A percentile compares a stretch with the other conserved stretches of the same genome.
phyloP scores from a whole-genome alignment of 495 filamentous ascomycete species.

The Amorphotheca resinae region DNA sequence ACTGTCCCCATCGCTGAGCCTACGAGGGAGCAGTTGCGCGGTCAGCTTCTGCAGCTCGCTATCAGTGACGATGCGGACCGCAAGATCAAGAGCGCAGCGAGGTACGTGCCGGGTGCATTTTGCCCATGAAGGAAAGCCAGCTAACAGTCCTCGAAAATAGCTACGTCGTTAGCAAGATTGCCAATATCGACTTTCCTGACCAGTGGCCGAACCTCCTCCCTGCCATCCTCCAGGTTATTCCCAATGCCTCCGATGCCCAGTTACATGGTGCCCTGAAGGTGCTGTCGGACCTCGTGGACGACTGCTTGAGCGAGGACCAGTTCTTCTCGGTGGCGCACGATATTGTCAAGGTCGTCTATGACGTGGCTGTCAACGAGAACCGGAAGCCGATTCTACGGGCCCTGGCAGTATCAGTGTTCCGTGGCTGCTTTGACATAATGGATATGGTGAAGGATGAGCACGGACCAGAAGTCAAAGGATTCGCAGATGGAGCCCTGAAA shows the following conservation, averaged over 20 bases:
- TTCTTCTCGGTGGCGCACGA: slow-evolving; percentile 81
- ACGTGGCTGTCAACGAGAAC: slow-evolving; percentile 60
- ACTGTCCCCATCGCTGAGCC: slow-evolving; percentile 45
- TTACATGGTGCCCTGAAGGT: slow-evolving; percentile 82
- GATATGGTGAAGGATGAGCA: slow-evolving; percentile 92
- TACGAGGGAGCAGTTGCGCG: slow-evolving; percentile 60
- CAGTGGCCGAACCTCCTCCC: slow-evolving; percentile 83
- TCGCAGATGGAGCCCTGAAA: slow-evolving; percentile 71
- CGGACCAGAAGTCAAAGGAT: slow-evolving; percentile 67
- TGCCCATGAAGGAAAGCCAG: background rate
- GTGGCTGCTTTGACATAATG: slow-evolving; percentile 82
- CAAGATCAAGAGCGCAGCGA: slow-evolving; percentile 75
- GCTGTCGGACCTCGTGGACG: slow-evolving; percentile 81
- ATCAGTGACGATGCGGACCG: slow-evolving; percentile 64
- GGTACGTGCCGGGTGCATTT: slow-evolving; percentile 25
- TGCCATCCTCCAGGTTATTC: slow-evolving; percentile 63
- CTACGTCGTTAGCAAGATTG: slow-evolving; percentile 91
- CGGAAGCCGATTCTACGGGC: slow-evolving; percentile 66
- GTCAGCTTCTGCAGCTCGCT: slow-evolving; percentile 58
- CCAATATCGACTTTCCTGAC: slow-evolving; percentile 83
- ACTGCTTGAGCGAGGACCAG: slow-evolving; percentile 82
- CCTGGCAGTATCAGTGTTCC: slow-evolving; percentile 77
- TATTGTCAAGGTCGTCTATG: slow-evolving; percentile 69
- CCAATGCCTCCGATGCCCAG: slow-evolving; percentile 56
- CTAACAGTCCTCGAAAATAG: slow-evolving; percentile 25